Evolutionary conservation across 352 stramenopile species (phyloP).

Genomic region (Pythium brassicae): DNA sequence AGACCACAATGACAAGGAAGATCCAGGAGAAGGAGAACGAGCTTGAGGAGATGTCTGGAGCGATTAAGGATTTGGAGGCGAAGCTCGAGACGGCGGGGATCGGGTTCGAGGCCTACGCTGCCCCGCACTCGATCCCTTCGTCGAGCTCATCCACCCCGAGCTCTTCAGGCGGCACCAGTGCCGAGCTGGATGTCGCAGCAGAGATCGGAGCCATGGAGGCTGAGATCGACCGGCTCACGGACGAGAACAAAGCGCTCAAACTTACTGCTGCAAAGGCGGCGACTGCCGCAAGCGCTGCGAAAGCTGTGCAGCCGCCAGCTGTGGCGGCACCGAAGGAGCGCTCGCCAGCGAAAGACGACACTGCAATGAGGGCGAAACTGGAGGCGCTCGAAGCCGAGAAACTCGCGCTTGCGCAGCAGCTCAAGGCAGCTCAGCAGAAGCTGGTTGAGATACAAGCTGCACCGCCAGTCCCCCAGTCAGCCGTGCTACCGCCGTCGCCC

Average conservation of each 20-base stretch:
- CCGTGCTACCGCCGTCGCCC: conserved; percentile 15
- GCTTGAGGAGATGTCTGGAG: conserved; percentile 54
- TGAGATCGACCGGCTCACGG: conserved; percentile 65
- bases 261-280: conserved; percentile 14
- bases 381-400: conserved; percentile 59
- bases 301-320: neutral
- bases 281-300: neutral
- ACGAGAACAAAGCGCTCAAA: conserved; percentile 60
- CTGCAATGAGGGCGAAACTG: conserved; percentile 30
- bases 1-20: conserved; percentile 81
- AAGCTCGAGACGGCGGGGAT: conserved; percentile 55
- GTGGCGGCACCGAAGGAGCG: neutral
- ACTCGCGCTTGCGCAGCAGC: conserved; percentile 38
- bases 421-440: conserved; percentile 66
- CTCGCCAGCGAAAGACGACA: conserved; percentile 13
- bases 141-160: conserved; percentile 2
- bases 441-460: conserved; percentile 27
- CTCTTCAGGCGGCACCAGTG: neutral
- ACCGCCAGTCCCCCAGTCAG: conserved; percentile 5
- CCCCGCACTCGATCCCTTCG: conserved; percentile 9
- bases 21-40: conserved; percentile 61
- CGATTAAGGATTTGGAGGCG: conserved; percentile 60
- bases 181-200: conserved; percentile 40
- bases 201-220: conserved; percentile 72
- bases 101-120: conserved; percentile 25